Base-by-base conservation (phyloP, 2,329 filamentous ascomycete genomes). In the Cryphonectria carpinicola region DNA sequence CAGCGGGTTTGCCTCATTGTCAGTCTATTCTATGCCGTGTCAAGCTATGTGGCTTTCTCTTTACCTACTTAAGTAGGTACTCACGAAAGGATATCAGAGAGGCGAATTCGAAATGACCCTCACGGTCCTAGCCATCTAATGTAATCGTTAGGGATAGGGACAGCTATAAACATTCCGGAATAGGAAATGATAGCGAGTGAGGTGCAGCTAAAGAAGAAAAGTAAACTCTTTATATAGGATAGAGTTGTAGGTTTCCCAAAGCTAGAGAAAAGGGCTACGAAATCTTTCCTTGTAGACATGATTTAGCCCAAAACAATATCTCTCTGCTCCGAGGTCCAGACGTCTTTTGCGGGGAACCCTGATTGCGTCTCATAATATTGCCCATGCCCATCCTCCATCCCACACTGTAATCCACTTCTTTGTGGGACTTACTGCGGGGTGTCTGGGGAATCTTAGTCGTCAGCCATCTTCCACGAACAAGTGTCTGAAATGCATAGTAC, bases 401-500 rank as follows among this genome's bases (percentile, higher is more conserved):
- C 54, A 35, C 5, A 32, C 14, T 13, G 8, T 11, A 58, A 58
- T 35, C 54, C 54, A 35, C 54, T 58, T 19, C 25, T 17, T n/a
- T 19, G 54, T 35, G 54, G 54, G 28, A 32, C 54, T 19, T 28
- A 28, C 35, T 35, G 41, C 41, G 63, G 63, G 63, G 63, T 65
- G 63, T 65, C n/a, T 65, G 63, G 63, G 63, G 63, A 65, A 52
- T 37, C 63, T 43, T 52, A 22, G 43, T 52, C 25, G 17, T 32
- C 43, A 2, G 28, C 6, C 54, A 58, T 19, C 54, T 28, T 13
- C 25, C 17, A 65, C 63, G 11, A 52, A 41, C 52, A 56, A 17
- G 25, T 13, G 37, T 22, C 1, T 17, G 43, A 10, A 37, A 64
- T 25, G 4, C 14, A 22, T 35, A 11, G 58, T 25, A 46, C 46